Evolutionary conservation across 2,329 filamentous ascomycete genomes (phyloP).

Genomic region (Hymenoscyphus repandus): DNA sequence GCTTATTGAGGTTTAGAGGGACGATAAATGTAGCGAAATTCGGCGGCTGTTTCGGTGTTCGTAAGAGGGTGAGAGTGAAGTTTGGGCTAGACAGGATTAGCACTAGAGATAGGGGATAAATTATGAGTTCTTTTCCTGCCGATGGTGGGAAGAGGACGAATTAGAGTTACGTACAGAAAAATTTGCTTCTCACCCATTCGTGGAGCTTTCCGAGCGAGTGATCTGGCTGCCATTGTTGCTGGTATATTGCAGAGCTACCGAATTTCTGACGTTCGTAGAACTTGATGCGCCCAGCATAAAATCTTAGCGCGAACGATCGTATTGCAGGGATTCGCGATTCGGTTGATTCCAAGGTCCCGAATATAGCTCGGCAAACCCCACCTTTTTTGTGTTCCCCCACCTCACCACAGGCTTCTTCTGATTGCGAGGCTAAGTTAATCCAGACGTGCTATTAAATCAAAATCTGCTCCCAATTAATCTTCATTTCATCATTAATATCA

Average conservation of each 20-base stretch:
- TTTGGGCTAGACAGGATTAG: conserved; percentile 57
- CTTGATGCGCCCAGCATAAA: not conserved
- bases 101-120: not conserved
- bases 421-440: no score
- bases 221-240: conserved; percentile 17
- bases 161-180: conserved; percentile 43
- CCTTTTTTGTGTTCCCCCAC: no score
- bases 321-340: no score
- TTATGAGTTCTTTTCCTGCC: not conserved
- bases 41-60: conserved; percentile 65
- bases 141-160: not conserved
- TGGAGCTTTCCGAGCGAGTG: conserved; percentile 15
- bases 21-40: conserved; percentile 87
- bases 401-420: no score
- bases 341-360: no score
- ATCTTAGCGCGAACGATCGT: no score
- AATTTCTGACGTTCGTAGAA: no score
- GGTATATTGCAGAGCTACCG: not conserved
- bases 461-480: no score
- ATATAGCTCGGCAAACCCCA: no score
- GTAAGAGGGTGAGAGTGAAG: conserved; percentile 74
- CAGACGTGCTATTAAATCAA: no score
- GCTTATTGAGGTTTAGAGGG: conserved; percentile 88
- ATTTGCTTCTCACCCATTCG: conserved; percentile 49
- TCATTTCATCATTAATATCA: no score